Base-by-base conservation (phyloP, 495 filamentous ascomycete genomes). In the Umbilicaria muhlenbergii region DNA sequence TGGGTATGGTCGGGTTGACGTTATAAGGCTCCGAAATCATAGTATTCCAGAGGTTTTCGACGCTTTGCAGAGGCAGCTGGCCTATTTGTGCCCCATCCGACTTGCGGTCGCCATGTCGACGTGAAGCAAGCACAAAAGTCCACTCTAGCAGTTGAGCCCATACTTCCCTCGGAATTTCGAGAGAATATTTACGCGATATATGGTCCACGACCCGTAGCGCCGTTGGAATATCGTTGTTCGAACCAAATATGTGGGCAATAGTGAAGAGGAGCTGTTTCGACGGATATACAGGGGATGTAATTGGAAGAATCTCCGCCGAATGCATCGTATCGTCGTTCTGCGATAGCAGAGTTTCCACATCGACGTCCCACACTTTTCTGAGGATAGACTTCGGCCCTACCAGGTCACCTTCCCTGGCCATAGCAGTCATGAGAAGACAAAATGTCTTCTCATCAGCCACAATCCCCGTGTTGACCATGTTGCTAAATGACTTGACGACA, bases 81-180 rank as follows among this genome's bases (percentile, higher is more conserved):
- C 54, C 61, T 38, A 50, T 45, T 36, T 38, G 42, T 28, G 46
- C 44, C 14, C 57, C 44, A 18, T 54, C 34, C 7, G 12, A 13
- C 11, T 37, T 46, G 19, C 55, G 45, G 5, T 33, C 38, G 7
- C 56, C 47, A 18, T 49, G 49, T 39, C 57, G 52, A 21, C 43
- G 43, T 35, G 57, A 49, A 21, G 69, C 58, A 13, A 77, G 54
- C 11, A 75, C 62, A 50, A 66, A 83, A 2, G 75, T 68, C 59
- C 77, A 71, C 43, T 75, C 65, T 19, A 83, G 59, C 8, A 84
- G 51, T 36, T 77, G 67, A 3, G 50, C 46, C 80, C 80, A 83
- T 14, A 71, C 60, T 11, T 59, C 47, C 5, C 46, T 24, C 1
- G 69, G 47, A 42, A 84, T 68, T 0, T 48, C 31, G 13, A 83